Conservation (phyloP, 148 eudicot genomes). For the Rhododendron vialii region DNA sequence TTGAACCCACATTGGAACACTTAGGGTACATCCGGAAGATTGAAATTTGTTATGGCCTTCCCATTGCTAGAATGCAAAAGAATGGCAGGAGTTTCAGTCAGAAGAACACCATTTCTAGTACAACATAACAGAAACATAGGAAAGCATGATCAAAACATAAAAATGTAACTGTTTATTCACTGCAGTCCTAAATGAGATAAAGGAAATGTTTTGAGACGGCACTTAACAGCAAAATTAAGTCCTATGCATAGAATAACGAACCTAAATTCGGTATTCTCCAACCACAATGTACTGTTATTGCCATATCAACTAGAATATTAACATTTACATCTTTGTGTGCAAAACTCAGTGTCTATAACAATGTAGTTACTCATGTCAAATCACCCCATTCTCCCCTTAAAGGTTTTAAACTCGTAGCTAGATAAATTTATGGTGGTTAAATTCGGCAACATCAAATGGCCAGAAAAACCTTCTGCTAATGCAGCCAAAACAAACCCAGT, state of each 20-base stretch:
- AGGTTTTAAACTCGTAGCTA: no score
- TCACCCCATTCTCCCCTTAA: not conserved
- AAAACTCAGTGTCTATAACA: not conserved
- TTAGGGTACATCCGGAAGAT: not conserved
- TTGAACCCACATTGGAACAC: not conserved
- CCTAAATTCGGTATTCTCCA: not conserved
- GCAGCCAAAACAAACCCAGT: not conserved
- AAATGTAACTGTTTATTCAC: not conserved
- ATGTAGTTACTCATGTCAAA: not conserved
- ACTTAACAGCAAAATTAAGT: not conserved
- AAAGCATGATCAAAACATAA: not conserved
- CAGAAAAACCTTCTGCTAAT: not conserved
- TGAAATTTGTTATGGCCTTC: not conserved
- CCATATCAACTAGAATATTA: not conserved
- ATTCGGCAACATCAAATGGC: not conserved
- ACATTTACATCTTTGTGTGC: not conserved
- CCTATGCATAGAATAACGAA: not conserved
- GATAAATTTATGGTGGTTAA: not conserved
- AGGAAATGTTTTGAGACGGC: not conserved
- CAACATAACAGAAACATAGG: not conserved
- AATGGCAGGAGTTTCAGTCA: not conserved
- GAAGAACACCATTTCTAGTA: not conserved
- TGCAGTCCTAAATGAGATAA: not conserved
- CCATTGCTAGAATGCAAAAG: not conserved
- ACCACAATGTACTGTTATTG: not conserved